Base-by-base conservation (phyloP, 345 rosid species). In the Salix viminalis region DNA sequence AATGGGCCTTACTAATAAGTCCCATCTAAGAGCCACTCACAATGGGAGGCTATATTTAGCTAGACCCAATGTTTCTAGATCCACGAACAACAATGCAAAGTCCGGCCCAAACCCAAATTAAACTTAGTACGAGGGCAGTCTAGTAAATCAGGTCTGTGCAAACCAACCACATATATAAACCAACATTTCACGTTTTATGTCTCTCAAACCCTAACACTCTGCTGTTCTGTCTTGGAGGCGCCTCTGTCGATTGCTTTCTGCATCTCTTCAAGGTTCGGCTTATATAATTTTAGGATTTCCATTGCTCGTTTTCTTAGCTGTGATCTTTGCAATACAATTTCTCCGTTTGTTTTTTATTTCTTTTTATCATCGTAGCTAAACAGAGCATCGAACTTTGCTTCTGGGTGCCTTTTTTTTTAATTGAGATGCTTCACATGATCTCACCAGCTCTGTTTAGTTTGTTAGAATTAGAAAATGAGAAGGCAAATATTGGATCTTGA, bases 121-220 rank as follows among this genome's bases (percentile, higher is more conserved):
- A 56, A 1, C 64, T 26, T 9, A 23, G 24, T 10, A 9, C 1
- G 64, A 58, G 64, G 64, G 64, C 6, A 58, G 11, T 58, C 2
- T 24, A n/a, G 64, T 58, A 58, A 58, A 58, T 58, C 28, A 48
- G 2, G 62, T 7, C 1, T 4, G 77, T 79, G 37, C 39, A 48
- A 48, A 11, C 2, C 44, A 15, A 1, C 12, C 0, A 56, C 6
- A 70, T 77, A 74, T 74, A 71, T n/a, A 32, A 8, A 3, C 44
- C 23, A 58, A 58, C 61, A 76, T 60, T 70, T 26, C 70, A 0
- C 13, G 0, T 7, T 10, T 0, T 26, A 1, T 1, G 23, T 14
- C 66, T 37, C 46, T 11, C 12, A 54, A 81, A 81, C 70, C 76
- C 79, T 73, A 26, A 67, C 44, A 36, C 37, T 58, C 32, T 34